phyloP scores from a whole-genome alignment of 2,329 filamentous ascomycete species.

The Fusarium graminum region DNA sequence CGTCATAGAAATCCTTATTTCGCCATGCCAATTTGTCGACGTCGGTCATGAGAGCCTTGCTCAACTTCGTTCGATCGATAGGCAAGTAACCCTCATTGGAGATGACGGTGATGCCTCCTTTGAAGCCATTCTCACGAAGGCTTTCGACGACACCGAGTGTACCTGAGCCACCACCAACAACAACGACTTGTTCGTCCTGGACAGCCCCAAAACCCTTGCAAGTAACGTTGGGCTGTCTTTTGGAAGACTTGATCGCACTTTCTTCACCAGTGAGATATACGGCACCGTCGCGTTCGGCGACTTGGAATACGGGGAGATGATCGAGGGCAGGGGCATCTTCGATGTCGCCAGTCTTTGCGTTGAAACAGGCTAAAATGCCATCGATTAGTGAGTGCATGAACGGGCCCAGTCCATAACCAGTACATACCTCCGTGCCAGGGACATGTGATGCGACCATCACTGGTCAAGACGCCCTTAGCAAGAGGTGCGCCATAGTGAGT shows the following conservation, averaged over 20 bases:
- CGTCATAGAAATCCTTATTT: slow-evolving; percentile 81
- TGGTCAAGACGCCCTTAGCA: slow-evolving; percentile 85
- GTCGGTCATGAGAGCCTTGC: slow-evolving; percentile 91
- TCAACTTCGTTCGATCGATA: slow-evolving; percentile 94
- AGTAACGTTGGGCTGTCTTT: slow-evolving; percentile 79
- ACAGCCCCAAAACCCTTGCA: slow-evolving; percentile 66
- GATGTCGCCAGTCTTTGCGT: slow-evolving; percentile 87
- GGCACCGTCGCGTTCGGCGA: slow-evolving; percentile 83
- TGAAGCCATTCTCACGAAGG: slow-evolving; percentile 84
- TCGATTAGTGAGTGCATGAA: slow-evolving; percentile 17
- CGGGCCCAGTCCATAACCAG: not conserved
- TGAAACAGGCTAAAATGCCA: slow-evolving; percentile 83
- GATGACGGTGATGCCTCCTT: slow-evolving; percentile 84
- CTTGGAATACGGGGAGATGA: slow-evolving; percentile 83
- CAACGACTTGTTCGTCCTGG: slow-evolving; percentile 77
- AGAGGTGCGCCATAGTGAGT: slow-evolving; percentile 94
- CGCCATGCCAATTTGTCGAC: slow-evolving; percentile 82
- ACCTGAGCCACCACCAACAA: slow-evolving; percentile 90
- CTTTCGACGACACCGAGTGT: slow-evolving; percentile 85
- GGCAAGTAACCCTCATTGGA: slow-evolving; percentile 86
- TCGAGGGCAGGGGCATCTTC: slow-evolving; percentile 95
- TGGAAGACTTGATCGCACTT: slow-evolving; percentile 79
- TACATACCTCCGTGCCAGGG: slow-evolving; percentile 92
- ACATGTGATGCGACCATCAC: slow-evolving; percentile 86
- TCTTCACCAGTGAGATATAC: slow-evolving; percentile 89